Evolutionary conservation across 1,139 yeast species (phyloP).

Genomic region (Pichia norvegensis): DNA sequence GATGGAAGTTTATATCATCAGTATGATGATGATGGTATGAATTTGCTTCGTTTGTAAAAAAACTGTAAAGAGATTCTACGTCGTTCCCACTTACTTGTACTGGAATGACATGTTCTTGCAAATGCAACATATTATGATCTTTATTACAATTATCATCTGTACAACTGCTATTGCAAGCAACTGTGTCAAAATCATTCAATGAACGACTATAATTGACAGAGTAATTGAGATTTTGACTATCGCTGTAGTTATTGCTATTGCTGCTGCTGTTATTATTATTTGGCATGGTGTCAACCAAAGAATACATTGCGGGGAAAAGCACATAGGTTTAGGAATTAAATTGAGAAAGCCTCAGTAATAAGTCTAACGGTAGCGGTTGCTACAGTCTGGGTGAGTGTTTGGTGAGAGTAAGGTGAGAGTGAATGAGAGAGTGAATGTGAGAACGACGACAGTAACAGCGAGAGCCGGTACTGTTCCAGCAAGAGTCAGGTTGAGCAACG

Average conservation of each 20-base stretch:
- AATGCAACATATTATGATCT: background rate
- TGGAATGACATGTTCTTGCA: background rate
- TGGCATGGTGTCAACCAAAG: background rate
- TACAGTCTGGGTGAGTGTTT: too few species aligned
- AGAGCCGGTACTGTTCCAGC: background rate
- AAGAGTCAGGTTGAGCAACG: too few species aligned
- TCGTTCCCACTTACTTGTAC: background rate
- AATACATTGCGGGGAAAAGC: background rate
- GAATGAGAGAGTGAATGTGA: too few species aligned
- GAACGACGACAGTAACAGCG: too few species aligned
- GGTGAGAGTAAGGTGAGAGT: too few species aligned
- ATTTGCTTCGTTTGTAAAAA: background rate
- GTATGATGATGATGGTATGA: background rate
- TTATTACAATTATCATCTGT: background rate
- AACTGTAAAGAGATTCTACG: background rate
- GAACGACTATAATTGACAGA: background rate
- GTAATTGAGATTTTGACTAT: background rate
- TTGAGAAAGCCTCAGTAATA: background rate
- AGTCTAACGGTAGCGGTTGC: too few species aligned
- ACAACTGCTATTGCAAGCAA: background rate
- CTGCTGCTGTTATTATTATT: background rate
- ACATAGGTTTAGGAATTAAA: background rate
- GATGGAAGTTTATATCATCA: background rate
- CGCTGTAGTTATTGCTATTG: background rate
- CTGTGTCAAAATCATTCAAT: background rate